These are phyloP conservation scores for Zizania latifolia DNA, from an alignment of 176 grass and related monocot genomes.

Conservation along the genomic window DNA sequence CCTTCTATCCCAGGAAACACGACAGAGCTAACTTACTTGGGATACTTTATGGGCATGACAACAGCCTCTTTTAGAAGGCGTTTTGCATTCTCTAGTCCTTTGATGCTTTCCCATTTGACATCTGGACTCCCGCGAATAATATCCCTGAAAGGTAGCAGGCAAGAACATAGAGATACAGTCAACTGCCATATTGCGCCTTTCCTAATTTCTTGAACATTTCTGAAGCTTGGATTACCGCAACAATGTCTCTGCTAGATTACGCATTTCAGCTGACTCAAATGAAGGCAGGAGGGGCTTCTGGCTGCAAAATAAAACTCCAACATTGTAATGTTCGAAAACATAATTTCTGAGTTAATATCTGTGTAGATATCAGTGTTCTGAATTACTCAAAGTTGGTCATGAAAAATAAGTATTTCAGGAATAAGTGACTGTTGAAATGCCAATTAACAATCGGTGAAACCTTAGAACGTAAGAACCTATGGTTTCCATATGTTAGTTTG, in stretches of 20 bases:
- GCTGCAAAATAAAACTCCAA: constrained; percentile 47
- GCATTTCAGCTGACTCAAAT: constrained; percentile 84
- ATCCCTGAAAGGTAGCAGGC: constrained; percentile 42
- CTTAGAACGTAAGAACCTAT: neutral
- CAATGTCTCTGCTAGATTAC: constrained; percentile 76
- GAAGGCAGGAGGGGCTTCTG: constrained; percentile 79
- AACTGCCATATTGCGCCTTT: neutral
- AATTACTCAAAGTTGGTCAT: neutral
- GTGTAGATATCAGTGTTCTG: neutral
- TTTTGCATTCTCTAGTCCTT: constrained; percentile 89
- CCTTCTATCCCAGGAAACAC: neutral
- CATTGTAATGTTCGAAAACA: neutral
- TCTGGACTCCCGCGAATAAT: constrained; percentile 91
- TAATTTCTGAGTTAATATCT: neutral
- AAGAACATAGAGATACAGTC: constrained; percentile 10
- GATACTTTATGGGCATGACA: constrained; percentile 98
- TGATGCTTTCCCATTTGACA: constrained; percentile 99
- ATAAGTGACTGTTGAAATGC: neutral
- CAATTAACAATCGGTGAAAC: neutral
- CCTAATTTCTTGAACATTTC: neutral
- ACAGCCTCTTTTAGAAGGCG: constrained; percentile 88
- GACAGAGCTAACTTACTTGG: constrained; percentile 63
- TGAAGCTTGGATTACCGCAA: constrained; percentile 47
- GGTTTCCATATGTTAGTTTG: neutral
- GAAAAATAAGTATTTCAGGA: neutral